Percentiles rank a stretch among this genome's conserved stretches.
phyloP scores from a whole-genome alignment of 768 basidiomycete genomes.

The Auricularia cornea region DNA sequence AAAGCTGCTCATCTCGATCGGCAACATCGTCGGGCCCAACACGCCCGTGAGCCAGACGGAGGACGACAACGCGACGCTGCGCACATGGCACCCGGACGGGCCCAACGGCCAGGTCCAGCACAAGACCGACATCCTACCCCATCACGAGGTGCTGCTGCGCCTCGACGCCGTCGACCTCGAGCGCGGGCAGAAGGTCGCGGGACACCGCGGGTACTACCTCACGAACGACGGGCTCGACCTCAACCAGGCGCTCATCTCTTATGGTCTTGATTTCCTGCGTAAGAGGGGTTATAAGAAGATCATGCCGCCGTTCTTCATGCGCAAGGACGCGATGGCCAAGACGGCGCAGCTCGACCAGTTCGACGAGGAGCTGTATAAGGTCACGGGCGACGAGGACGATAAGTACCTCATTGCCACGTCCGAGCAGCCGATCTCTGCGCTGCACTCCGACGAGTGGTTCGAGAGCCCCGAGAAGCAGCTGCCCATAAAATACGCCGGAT shows the following conservation, averaged over 20 bases:
- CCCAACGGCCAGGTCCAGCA: conserved; percentile 63
- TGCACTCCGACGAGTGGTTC: conserved; percentile 96
- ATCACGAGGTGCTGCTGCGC: conserved; percentile 91
- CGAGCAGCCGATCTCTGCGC: conserved; percentile 96
- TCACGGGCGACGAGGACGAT: conserved; percentile 82
- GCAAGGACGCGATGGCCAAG: conserved; percentile 94
- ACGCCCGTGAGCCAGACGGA: conserved; percentile 85
- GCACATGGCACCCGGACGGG: conserved; percentile 81
- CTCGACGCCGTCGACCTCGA: conserved; percentile 97
- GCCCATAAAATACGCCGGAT: conserved; percentile 83
- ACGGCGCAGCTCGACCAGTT: conserved; percentile 98
- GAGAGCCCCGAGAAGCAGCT: conserved; percentile 86
- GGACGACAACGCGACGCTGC: conserved; percentile 83
- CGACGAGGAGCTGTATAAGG: conserved; percentile 98
- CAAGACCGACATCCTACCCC: conserved; percentile 78
- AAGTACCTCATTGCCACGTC: conserved; percentile 99
- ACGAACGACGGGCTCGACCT: conserved; percentile 94
- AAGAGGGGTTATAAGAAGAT: conserved; percentile 82
- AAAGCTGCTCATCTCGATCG: conserved; percentile 70
- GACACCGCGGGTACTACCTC: conserved; percentile 95
- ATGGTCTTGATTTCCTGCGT: conserved; percentile 89
- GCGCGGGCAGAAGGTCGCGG: conserved; percentile 87
- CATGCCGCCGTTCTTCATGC: conserved; percentile 97
- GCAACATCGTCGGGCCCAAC: conserved; percentile 85
- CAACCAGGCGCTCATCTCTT: conserved; percentile 91